Evolutionary conservation across 1,139 yeast genomes (phyloP).

Genomic region (Wickerhamomyces sp.): DNA sequence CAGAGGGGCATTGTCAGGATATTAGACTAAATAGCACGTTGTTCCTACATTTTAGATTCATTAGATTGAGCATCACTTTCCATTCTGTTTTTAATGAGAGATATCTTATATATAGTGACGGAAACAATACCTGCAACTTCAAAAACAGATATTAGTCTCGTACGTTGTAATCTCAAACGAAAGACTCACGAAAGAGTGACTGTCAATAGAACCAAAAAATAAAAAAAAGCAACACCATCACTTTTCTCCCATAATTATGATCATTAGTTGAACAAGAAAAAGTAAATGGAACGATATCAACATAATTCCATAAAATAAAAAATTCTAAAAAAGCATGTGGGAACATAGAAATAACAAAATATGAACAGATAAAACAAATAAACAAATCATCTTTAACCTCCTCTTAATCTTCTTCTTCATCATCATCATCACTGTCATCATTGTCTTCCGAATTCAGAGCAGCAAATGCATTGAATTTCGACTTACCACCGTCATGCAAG

Average conservation of each 20-base stretch:
- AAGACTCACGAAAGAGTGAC: too few species aligned
- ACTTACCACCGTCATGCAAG: constrained; percentile 59
- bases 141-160: too few species aligned
- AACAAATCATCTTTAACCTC: neutral
- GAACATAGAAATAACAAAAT: neutral
- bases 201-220: neutral
- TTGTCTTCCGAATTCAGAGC: constrained; percentile 64
- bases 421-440: constrained; percentile 36
- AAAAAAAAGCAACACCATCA: neutral
- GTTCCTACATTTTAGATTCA: too few species aligned
- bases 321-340: neutral
- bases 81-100: too few species aligned
- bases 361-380: neutral
- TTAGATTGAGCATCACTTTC: neutral
- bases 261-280: too few species aligned
- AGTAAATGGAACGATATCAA: neutral
- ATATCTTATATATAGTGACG: too few species aligned
- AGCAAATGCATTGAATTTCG: constrained; percentile 72
- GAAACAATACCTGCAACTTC: too few species aligned
- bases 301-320: neutral
- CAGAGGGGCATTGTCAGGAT: constrained; percentile 10
- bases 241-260: neutral
- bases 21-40: too few species aligned
- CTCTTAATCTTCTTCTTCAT: constrained; percentile 18
- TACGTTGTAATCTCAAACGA: too few species aligned